A percentile compares a stretch with the other conserved stretches of the same genome.
Evolutionary conservation across 768 basidiomycete species (phyloP).

Genomic region (Pleurotus ostreatus): DNA sequence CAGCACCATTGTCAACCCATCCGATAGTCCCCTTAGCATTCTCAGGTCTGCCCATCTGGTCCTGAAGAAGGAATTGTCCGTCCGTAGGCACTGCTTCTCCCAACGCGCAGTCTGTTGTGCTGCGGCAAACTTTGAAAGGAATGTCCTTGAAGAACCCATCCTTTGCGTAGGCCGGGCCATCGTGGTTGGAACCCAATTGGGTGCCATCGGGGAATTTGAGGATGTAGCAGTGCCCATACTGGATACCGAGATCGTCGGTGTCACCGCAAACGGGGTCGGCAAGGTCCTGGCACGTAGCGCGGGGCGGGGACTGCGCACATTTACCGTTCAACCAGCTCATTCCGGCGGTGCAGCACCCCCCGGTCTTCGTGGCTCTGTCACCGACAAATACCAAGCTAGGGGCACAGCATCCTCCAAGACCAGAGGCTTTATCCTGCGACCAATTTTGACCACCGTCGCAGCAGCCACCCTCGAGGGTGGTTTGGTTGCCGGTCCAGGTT

Average conservation of each 20-base stretch:
- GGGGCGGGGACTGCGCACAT: background rate
- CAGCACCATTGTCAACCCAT: background rate
- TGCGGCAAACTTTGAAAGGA: background rate
- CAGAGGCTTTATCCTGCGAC: constrained; percentile 4
- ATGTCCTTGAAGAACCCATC: background rate
- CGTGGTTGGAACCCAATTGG: background rate
- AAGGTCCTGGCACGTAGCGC: background rate
- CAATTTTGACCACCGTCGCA: background rate
- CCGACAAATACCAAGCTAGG: background rate
- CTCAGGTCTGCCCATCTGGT: background rate
- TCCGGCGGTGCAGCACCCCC: background rate
- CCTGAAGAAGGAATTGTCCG: background rate
- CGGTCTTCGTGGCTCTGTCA: constrained; percentile 2
- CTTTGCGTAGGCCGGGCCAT: background rate
- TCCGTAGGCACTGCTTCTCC: constrained; percentile 1
- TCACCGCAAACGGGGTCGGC: background rate
- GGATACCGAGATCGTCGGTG: background rate
- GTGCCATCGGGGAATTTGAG: constrained; percentile 4
- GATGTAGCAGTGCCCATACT: constrained; percentile 4
- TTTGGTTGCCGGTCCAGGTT: constrained; percentile 2
- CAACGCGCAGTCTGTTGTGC: background rate
- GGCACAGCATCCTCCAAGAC: constrained; percentile 1
- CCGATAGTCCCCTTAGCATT: background rate
- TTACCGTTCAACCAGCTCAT: constrained; percentile 7
- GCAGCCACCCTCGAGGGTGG: background rate